phyloP scores from a whole-genome alignment of 345 rosid species.

The Brassica incana region DNA sequence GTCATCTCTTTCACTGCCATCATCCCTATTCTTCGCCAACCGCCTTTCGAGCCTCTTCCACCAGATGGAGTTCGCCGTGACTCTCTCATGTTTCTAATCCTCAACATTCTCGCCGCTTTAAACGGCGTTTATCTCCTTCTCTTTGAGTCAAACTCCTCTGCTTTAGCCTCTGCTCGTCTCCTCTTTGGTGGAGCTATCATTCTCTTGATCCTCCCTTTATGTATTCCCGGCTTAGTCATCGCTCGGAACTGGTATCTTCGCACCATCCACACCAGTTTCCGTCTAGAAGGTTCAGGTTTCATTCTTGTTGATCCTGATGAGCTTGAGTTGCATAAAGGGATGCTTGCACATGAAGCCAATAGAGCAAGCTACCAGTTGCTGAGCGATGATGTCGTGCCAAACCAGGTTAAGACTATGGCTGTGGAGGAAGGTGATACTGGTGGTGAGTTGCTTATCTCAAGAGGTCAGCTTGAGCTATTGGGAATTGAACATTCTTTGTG shows the following conservation, averaged over 20 bases:
- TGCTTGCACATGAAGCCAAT: constrained; percentile 49
- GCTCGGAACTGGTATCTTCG: constrained; percentile 76
- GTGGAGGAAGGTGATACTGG: constrained; percentile 4
- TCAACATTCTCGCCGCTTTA: constrained; percentile 64
- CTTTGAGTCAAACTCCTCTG: constrained; percentile 48
- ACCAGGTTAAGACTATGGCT: constrained; percentile 24
- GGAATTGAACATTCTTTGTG: constrained; percentile 71
- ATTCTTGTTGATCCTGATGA: constrained; percentile 75
- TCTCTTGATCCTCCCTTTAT: constrained; percentile 65
- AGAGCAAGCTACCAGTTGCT: constrained; percentile 41
- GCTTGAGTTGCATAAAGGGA: constrained; percentile 85
- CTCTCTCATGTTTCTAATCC: constrained; percentile 63
- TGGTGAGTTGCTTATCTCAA: constrained; percentile 43
- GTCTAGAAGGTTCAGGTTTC: constrained; percentile 58
- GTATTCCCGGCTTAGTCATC: constrained; percentile 73
- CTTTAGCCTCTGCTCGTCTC: constrained; percentile 43
- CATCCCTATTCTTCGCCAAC: constrained; percentile 83
- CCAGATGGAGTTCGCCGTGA: constrained; percentile 70
- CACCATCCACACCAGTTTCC: constrained; percentile 62
- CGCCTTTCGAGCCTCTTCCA: constrained; percentile 70
- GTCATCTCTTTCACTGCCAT: constrained; percentile 58
- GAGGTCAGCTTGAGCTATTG: constrained; percentile 57
- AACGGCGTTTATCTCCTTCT: constrained; percentile 83
- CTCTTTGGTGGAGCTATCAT: constrained; percentile 74
- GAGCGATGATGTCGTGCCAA: constrained; percentile 24